Base-by-base conservation (phyloP, 139 green algal genomes). In the Limnomonas spitsbergensis region DNA sequence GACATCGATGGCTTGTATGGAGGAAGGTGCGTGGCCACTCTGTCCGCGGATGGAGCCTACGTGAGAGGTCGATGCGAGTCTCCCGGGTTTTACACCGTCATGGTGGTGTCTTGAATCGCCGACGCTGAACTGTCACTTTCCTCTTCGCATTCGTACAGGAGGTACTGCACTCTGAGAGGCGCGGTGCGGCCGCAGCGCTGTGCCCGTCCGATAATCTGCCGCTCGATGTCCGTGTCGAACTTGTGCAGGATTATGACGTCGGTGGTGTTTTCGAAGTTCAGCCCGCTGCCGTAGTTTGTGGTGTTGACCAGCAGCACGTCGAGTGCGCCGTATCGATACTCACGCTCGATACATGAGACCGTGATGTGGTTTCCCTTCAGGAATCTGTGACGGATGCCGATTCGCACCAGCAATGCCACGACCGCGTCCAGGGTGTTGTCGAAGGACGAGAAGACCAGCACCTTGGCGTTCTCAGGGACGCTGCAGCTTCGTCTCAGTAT, bases 191-290 rank as follows among this genome's bases (percentile, higher is more conserved):
- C 53, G 38, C 31, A 66, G 2, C 75, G 36, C 2, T 80, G 56
- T 9, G 75, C 75, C 1, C 75, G 54, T 34, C 75, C 75, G 37
- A 80, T 40, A 3, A 80, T 40, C 26, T 73, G 75, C 24, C 26
- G 38, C 20, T 67, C 24, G 3, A 77, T 77, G 3, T 77, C 40
- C 1, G 38, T n/a, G 27, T 77, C 71, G 39, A 68, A 77, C 26
- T 66, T 74, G 56, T 80, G 75, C 53, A 80, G 32, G 34, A 80
- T 73, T 14, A 80, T 53, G 9, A 80, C 61, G 38, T 80, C 75
- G 32, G 75, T 80, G 2, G 75, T 71, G 2, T 67, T 56, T 1
- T 53, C 4, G 53, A 73, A 36, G 56, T 80, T 80, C 34, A 74
- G 38, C 2, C 73, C 73, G 34, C 52, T 71, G 20, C 73, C 47